Conservation (phyloP, 1,284 basidiomycete species). For the Ceratobasidium sp. region DNA sequence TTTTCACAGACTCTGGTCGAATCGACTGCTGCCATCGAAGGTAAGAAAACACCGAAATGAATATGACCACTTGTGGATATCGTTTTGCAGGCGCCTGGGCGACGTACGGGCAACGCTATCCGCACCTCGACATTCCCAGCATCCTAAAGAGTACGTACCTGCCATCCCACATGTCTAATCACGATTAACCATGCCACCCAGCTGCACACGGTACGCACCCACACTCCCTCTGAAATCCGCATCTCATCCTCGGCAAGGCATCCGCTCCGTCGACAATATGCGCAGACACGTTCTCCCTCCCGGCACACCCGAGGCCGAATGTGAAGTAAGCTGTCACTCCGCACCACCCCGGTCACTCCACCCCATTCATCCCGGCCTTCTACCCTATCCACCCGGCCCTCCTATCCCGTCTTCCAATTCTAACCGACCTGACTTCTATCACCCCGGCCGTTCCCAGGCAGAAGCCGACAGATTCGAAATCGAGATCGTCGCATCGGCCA, state of each 20-base stretch:
- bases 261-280: conserved; percentile 49
- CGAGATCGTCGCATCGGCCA: conserved; percentile 47
- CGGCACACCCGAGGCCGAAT: conserved; percentile 23
- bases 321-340: conserved; percentile 1
- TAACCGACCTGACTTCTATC: not conserved
- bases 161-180: not conserved
- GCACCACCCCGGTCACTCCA: not conserved
- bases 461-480: conserved; percentile 48
- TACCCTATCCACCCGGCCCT: not conserved
- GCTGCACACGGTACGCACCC: conserved; percentile 29
- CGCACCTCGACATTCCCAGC: conserved; percentile 46
- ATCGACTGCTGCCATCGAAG: conserved; percentile 48
- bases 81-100: conserved; percentile 44
- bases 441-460: conserved; percentile 10
- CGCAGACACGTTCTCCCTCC: conserved; percentile 26
- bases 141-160: conserved; percentile 45
- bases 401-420: not conserved
- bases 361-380: not conserved
- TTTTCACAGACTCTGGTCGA: conserved; percentile 48
- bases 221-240: not conserved
- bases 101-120: conserved; percentile 46
- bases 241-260: conserved; percentile 38
- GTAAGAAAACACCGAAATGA: not conserved
- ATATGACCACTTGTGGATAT: not conserved
- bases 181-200: conserved; percentile 4